A percentile compares a stretch with the other conserved stretches of the same genome.
phyloP scores from a whole-genome alignment of 768 basidiomycete species.

The Rhizopogon rudus region DNA sequence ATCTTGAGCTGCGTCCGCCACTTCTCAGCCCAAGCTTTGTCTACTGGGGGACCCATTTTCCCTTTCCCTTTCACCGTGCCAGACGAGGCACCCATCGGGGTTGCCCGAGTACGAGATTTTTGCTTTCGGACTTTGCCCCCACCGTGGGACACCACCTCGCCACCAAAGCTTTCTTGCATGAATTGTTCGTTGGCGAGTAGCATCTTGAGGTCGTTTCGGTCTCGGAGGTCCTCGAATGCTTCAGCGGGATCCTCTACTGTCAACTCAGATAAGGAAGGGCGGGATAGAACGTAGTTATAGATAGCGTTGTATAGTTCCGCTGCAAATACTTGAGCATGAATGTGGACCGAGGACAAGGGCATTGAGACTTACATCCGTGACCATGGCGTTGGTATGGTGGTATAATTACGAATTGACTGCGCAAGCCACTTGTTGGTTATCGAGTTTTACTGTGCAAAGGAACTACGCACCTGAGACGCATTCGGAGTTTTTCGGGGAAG shows the following conservation, averaged over 20 bases:
- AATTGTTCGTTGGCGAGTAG: constrained; percentile 61
- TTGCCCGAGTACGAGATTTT: constrained; percentile 32
- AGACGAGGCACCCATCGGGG: constrained; percentile 18
- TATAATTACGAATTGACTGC: constrained; percentile 89
- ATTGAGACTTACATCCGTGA: constrained; percentile 72
- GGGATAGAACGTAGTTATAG: constrained; percentile 68
- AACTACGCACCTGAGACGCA: constrained; percentile 71
- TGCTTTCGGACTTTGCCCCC: constrained; percentile 39
- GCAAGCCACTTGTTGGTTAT: neutral
- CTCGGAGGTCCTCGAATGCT: constrained; percentile 93
- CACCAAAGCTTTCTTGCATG: constrained; percentile 65
- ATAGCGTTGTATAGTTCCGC: constrained; percentile 86
- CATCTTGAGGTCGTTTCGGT: constrained; percentile 85
- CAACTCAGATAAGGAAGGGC: constrained; percentile 75
- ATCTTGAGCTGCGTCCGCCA: constrained; percentile 86
- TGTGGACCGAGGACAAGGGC: neutral
- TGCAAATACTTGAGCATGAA: constrained; percentile 22
- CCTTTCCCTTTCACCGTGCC: constrained; percentile 33
- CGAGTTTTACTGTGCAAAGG: neutral
- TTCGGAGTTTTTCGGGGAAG: constrained; percentile 85
- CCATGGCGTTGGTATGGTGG: constrained; percentile 87
- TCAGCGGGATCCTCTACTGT: constrained; percentile 98
- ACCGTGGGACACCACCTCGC: constrained; percentile 34
- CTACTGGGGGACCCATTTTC: constrained; percentile 72
- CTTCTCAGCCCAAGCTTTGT: constrained; percentile 72